Evolutionary conservation across 306 rosid genomes (phyloP).

Genomic region (Oemleria cerasiformis): DNA sequence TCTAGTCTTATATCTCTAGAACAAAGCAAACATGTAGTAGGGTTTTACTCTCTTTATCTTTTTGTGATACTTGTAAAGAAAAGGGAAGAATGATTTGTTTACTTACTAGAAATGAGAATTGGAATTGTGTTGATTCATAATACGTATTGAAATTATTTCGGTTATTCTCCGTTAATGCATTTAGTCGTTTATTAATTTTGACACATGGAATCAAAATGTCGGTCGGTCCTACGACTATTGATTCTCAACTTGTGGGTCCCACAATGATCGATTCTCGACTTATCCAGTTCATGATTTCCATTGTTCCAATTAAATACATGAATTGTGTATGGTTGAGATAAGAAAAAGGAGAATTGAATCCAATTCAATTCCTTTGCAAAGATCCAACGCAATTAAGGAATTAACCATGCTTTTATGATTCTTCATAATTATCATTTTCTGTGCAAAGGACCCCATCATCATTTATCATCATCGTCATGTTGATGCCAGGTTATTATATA

Average conservation of each 20-base stretch:
- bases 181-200: too few species aligned
- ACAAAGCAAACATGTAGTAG: not conserved
- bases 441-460: not conserved
- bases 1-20: not conserved
- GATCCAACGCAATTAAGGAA: constrained; percentile 3
- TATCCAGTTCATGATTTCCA: too few species aligned
- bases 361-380: not conserved
- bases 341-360: not conserved
- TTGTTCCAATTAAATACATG: too few species aligned
- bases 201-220: too few species aligned
- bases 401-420: not conserved
- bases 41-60: too few species aligned
- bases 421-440: not conserved
- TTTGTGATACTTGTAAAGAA: not conserved
- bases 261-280: too few species aligned
- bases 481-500: not conserved
- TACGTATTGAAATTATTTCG: too few species aligned
- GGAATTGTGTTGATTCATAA: too few species aligned
- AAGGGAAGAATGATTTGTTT: not conserved
- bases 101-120: too few species aligned
- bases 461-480: not conserved
- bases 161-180: too few species aligned
- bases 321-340: not conserved
- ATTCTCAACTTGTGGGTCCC: too few species aligned
- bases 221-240: too few species aligned